phyloP scores from a whole-genome alignment of 2,329 filamentous ascomycete species.

The Ceratocystiopsis sp. region DNA sequence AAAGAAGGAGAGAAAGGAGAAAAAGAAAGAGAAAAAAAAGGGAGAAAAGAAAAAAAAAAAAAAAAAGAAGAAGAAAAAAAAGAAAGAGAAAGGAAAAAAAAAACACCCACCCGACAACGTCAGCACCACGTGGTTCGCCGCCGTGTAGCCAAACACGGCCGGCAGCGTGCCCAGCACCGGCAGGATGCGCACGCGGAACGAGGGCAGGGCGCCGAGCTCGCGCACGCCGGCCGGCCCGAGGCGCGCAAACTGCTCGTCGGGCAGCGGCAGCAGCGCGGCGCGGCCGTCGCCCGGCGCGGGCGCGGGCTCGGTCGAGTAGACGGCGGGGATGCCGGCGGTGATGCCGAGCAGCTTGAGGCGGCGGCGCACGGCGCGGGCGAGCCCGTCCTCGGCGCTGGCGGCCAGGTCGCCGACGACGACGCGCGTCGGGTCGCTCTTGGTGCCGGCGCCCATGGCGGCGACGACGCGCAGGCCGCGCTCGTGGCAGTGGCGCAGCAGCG shows the following conservation, averaged over 20 bases:
- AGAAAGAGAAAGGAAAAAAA: background rate
- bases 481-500: constrained; percentile 74
- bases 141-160: constrained; percentile 80
- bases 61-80: background rate
- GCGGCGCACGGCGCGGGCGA: constrained; percentile 71
- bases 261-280: constrained; percentile 69
- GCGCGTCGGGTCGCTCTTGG: constrained; percentile 71
- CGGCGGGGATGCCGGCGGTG: constrained; percentile 70
- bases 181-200: constrained; percentile 87
- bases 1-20: too few species aligned
- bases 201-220: constrained; percentile 74
- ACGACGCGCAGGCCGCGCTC: constrained; percentile 65
- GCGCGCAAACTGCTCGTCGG: constrained; percentile 76
- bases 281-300: constrained; percentile 70
- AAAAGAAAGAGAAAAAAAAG: too few species aligned
- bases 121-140: constrained; percentile 85
- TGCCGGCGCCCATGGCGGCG: constrained; percentile 90
- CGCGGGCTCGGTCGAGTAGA: constrained; percentile 63
- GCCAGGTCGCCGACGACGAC: constrained; percentile 88
- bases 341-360: constrained; percentile 64
- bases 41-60: too few species aligned
- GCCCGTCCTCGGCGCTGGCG: constrained; percentile 67
- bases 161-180: constrained; percentile 96
- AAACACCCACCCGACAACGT: constrained; percentile 36
- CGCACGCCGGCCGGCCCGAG: constrained; percentile 54